phyloP scores from a whole-genome alignment of 2,329 filamentous ascomycete species.

The Aspergillus bombycis region DNA sequence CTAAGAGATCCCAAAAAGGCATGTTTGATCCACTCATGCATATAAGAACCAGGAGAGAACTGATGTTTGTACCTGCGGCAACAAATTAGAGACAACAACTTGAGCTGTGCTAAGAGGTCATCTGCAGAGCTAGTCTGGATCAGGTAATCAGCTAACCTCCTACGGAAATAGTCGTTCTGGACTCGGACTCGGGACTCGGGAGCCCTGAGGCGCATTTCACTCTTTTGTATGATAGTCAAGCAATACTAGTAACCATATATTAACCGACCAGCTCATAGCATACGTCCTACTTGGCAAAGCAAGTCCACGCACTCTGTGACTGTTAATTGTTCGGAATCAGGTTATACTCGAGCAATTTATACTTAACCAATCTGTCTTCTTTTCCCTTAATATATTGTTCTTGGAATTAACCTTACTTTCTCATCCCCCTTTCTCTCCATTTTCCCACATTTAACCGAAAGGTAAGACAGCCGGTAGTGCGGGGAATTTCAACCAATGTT shows the following conservation, averaged over 20 bases:
- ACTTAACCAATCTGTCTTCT: background rate
- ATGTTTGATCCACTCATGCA: background rate
- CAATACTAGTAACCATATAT: background rate
- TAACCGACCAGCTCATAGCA: background rate
- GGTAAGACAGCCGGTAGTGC: background rate
- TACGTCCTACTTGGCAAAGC: background rate
- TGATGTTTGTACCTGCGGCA: background rate
- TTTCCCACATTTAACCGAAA: constrained; percentile 2
- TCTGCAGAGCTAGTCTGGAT: background rate
- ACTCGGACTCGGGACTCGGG: background rate
- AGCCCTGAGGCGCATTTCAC: background rate
- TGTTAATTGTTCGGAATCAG: background rate
- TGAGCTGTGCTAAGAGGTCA: background rate
- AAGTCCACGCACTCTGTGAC: background rate
- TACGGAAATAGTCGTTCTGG: background rate
- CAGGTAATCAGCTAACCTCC: background rate
- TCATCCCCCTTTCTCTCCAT: background rate
- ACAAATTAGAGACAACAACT: background rate
- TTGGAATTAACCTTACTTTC: background rate
- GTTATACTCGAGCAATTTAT: background rate
- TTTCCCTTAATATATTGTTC: background rate
- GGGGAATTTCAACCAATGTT: constrained; percentile 1
- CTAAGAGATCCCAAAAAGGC: background rate
- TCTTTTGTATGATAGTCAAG: background rate
- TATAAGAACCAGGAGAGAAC: background rate